Base-by-base conservation (phyloP, 805 yeast genomes). In the Metschnikowia proteae region DNA sequence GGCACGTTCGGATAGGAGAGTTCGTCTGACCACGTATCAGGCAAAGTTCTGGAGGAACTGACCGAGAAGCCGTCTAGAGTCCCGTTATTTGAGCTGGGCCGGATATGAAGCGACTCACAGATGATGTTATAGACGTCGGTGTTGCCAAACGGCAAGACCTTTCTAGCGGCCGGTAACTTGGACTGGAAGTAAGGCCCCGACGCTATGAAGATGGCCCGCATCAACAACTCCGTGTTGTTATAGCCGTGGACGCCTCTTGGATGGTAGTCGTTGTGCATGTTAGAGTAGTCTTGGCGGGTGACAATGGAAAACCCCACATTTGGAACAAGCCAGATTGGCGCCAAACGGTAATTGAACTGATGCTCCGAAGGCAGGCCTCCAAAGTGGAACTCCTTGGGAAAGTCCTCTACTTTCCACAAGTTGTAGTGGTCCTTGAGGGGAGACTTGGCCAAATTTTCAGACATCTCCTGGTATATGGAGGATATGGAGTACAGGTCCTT, bases 221-320 rank as follows among this genome's bases (percentile, higher is more conserved):
- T 90, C 49, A 89, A 68, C 5, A 84, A 76, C 52, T 84, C 88
- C 0, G 84, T 76, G 59, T 85, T 86, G 60, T 85, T 81, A 63
- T 88, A 91, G 1, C 97, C 97, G 65, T 88, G 96, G 0, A 86
- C 86, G 6, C 96, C 97, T 47, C 71, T 71, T 3, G 88, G 86
- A n/a, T 63, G 61, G 61, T 83, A 84, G 10, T 76, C 73, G 43
- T 71, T 63, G 27, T 66, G 65, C 60, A 74, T 73, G 2, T 70
- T 70, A 25, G 75, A 74, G 78, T 81, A 79, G 49, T 77, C 77
- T 17, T 73, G 74, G 48, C 74, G 77, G 0, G 90, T 86, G 1
- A 88, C 77, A 11, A 90, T 65, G 0, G 86, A 76, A 67, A 85
- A 91, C 0, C 97, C 97, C 5, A 87, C 82, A 32, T 83, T 78